Evolutionary conservation across 306 rosid genomes (phyloP).

Genomic region (Rosa chinensis): DNA sequence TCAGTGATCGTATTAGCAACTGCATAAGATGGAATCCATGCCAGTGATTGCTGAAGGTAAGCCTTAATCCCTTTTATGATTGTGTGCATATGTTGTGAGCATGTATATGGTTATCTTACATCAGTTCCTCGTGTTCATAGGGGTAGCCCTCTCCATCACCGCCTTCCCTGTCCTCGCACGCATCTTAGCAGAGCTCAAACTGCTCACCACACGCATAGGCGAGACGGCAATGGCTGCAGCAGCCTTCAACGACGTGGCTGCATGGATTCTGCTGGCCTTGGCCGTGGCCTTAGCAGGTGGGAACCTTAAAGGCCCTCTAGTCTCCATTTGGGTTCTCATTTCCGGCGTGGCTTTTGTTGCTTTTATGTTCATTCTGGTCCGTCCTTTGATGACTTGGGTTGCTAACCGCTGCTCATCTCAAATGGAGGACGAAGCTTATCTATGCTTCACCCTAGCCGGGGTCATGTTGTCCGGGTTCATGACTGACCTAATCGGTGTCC

Average conservation of each 20-base stretch:
- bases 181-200: constrained; percentile 24
- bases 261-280: constrained; percentile 22
- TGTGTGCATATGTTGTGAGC: too few relatives aligned
- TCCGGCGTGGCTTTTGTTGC: constrained; percentile 48
- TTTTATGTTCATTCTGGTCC: constrained; percentile 51
- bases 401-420: background rate
- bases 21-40: too few relatives aligned
- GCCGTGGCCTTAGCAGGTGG: constrained; percentile 23
- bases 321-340: constrained; percentile 67
- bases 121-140: constrained; percentile 14
- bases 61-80: too few relatives aligned
- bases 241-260: constrained; percentile 26
- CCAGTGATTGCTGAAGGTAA: too few relatives aligned
- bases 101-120: too few relatives aligned
- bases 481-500: constrained; percentile 79
- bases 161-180: constrained; percentile 33
- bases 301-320: constrained; percentile 48
- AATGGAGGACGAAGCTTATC: constrained; percentile 45
- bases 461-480: constrained; percentile 68
- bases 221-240: constrained; percentile 24
- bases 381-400: constrained; percentile 36
- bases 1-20: too few relatives aligned
- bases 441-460: constrained; percentile 56
- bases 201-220: constrained; percentile 15
- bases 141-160: constrained; percentile 27